phyloP scores from a whole-genome alignment of 2,329 filamentous ascomycete species.

The Hypoxylon sp. region DNA sequence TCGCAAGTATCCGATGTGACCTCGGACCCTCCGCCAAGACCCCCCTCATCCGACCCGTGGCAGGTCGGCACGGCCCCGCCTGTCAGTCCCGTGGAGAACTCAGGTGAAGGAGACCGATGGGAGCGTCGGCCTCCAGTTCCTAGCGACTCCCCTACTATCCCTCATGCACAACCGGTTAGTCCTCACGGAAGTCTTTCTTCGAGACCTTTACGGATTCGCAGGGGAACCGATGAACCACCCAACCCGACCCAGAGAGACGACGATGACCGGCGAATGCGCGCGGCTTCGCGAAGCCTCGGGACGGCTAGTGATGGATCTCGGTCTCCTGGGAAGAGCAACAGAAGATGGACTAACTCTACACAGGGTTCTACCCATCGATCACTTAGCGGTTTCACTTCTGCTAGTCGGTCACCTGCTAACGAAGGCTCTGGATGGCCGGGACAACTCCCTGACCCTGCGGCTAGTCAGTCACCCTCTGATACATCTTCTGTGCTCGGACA shows the following conservation, averaged over 20 bases:
- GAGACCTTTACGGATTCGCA: conserved; percentile 35
- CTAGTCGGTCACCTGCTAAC: conserved; percentile 43
- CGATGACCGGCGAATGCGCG: conserved; percentile 48
- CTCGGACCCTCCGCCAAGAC: conserved; percentile 53
- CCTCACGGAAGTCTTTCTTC: conserved; percentile 36
- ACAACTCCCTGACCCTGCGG: conserved; percentile 35
- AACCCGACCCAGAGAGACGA: conserved; percentile 40
- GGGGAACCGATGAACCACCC: conserved; percentile 32
- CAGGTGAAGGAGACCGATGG: conserved; percentile 42
- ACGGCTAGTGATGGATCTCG: conserved; percentile 50
- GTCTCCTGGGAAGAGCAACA: conserved; percentile 49
- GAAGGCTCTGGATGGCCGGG: conserved; percentile 37
- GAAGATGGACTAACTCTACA: conserved; percentile 54
- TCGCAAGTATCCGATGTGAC: conserved; percentile 47
- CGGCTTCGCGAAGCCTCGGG: conserved; percentile 47
- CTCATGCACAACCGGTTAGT: conserved; percentile 48
- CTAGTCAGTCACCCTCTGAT: conserved; percentile 42
- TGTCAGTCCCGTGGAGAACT: conserved; percentile 38
- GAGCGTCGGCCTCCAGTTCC: conserved; percentile 47
- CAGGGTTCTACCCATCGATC: conserved; percentile 47
- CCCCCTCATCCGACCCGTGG: conserved; percentile 63
- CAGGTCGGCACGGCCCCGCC: conserved; percentile 55
- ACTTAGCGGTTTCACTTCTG: conserved; percentile 44
- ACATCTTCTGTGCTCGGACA: conserved; percentile 42
- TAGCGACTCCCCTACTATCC: conserved; percentile 54